A percentile compares a stretch with the other conserved stretches of the same genome.
Evolutionary conservation across 345 rosid genomes (phyloP).

Genomic region (Leavenworthia alabamica): DNA sequence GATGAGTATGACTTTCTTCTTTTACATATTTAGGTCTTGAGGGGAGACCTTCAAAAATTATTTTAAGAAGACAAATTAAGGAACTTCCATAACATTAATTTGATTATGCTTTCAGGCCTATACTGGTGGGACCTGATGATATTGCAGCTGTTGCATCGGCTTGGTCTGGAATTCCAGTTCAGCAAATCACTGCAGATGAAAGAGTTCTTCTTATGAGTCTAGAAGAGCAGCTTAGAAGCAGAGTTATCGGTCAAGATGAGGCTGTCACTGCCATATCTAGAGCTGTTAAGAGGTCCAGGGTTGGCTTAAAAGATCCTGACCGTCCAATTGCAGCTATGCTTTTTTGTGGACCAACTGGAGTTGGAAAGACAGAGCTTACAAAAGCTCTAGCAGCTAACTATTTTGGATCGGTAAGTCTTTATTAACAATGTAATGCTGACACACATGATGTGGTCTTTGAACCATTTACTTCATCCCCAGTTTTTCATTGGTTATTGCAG

Average conservation of each 20-base stretch:
- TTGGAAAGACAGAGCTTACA: constrained; percentile 91
- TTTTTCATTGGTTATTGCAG: constrained; percentile 36
- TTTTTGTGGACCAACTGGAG: constrained; percentile 98
- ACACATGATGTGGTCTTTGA: background rate
- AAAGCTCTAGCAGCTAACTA: constrained; percentile 82
- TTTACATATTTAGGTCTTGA: background rate
- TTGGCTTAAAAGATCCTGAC: constrained; percentile 81
- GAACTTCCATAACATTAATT: constrained; percentile 12
- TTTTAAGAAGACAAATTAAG: background rate
- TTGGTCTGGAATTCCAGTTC: constrained; percentile 98
- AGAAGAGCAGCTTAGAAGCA: constrained; percentile 64
- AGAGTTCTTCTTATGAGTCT: constrained; percentile 68
- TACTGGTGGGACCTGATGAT: constrained; percentile 78
- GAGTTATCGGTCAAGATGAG: constrained; percentile 94
- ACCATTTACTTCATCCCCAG: background rate
- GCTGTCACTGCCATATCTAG: constrained; percentile 89
- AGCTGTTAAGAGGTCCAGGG: constrained; percentile 92
- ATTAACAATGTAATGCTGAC: background rate
- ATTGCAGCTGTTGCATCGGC: constrained; percentile 87
- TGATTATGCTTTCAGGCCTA: constrained; percentile 51
- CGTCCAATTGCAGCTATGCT: constrained; percentile 96
- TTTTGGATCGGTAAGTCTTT: constrained; percentile 78
- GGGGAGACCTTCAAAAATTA: background rate
- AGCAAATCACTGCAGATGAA: constrained; percentile 94
- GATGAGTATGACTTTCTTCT: constrained; percentile 52